Conservation (phyloP, 306 rosid genomes). For the Lathyrus oleraceus region DNA sequence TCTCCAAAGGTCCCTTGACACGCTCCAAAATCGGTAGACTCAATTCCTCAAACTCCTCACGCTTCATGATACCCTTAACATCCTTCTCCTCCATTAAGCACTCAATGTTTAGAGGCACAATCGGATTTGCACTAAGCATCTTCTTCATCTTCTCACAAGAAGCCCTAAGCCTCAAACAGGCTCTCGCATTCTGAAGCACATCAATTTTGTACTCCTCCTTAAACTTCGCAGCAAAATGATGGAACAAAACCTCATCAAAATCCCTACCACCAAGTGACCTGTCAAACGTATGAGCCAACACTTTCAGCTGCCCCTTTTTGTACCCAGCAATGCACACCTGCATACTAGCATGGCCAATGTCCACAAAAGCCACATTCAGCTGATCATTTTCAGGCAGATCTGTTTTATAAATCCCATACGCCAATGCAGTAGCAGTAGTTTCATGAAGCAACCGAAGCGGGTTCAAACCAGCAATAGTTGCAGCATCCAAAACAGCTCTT, state of each 20-base stretch:
- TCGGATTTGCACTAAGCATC: conserved; percentile 89
- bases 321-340: conserved; percentile 95
- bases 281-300: conserved; percentile 81
- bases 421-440: conserved; percentile 89
- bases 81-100: conserved; percentile 98
- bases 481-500: conserved; percentile 88
- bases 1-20: conserved; percentile 82
- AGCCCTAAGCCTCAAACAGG: conserved; percentile 79
- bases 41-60: conserved; percentile 87
- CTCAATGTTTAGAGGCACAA: conserved; percentile 83
- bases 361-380: conserved; percentile 88
- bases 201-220: conserved; percentile 87
- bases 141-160: conserved; percentile 94
- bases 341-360: conserved; percentile 94
- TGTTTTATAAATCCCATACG: conserved; percentile 91
- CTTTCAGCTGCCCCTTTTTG: conserved; percentile 85
- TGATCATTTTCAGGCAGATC: conserved; percentile 85
- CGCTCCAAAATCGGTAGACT: conserved; percentile 85
- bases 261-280: conserved; percentile 92
- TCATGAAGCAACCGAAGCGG: conserved; percentile 92
- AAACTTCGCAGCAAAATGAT: conserved; percentile 74
- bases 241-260: conserved; percentile 82
- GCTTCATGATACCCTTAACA: conserved; percentile 78
- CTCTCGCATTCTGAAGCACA: conserved; percentile 77
- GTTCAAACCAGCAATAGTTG: conserved; percentile 82